Evolutionary conservation across 2,329 filamentous ascomycete species (phyloP), one percentile per base, ranked within the genome.

Genomic region (Paecilomyces niveus): DNA sequence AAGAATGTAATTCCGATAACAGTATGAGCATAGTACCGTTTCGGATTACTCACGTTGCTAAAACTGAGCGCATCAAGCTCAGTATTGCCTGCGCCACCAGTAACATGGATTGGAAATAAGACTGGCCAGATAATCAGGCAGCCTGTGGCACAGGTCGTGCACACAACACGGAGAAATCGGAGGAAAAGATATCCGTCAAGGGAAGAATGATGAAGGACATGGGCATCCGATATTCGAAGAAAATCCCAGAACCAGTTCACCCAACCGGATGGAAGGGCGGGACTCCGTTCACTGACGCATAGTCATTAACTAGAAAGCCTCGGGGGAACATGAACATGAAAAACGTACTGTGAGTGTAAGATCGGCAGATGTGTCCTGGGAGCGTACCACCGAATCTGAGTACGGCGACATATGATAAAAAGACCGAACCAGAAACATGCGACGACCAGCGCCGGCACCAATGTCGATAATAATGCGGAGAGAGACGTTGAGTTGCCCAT

Each of bases 111-210:
- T 0, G 94, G 93, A 84, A 89, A 88, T 15, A 97, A 80, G 32
- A 97, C 81, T 0, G 94, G 93, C 89, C 90, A 96, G 39, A 90
- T 91, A 60, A 97, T 87, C 64, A 84, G 77, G 67, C 89, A 90
- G 54, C 93, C 94, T 6, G 90, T 86, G 31, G 97, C 82, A 72
- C 88, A 92, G 61, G 93, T 88, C 59, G 89, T 82, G 61, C 88
- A 86, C 51, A 89, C 79, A 52, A 94, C 88, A 65, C 90, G 88
- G 62, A 97, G 77, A 67, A 93, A 96, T 22, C 93, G 90, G 24
- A 97, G 81, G 73, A 95, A 96, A 52, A 97, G 86, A 74, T 92
- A 97, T 24, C 89, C 89, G 72, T 97, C 93, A 56, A 97, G 83
- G 1, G 92, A 95, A 64, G 92, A 90, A 76, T 95, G 90, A 67